phyloP scores from a whole-genome alignment of 331 rosid species.

The Pyrus hybrid region DNA sequence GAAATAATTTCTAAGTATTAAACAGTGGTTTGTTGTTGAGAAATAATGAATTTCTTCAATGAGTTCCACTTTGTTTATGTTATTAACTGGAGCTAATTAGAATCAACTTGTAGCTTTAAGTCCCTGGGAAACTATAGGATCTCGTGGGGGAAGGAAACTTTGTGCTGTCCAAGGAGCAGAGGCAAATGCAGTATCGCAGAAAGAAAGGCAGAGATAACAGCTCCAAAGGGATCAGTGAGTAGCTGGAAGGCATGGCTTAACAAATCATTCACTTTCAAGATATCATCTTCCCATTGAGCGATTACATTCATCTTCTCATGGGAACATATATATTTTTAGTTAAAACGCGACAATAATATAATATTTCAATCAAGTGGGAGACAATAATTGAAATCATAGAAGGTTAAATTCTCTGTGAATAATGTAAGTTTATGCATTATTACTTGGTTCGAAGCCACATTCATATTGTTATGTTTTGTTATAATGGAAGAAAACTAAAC shows the following conservation, averaged over 20 bases:
- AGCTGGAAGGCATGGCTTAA: constrained; percentile 50
- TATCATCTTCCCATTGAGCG: constrained; percentile 10
- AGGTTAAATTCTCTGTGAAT: not conserved
- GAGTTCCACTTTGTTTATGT: too few relatives aligned
- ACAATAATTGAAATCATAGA: not conserved
- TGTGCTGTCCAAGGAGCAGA: constrained; percentile 47
- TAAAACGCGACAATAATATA: not conserved
- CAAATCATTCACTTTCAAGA: constrained; percentile 30
- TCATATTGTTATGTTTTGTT: too few relatives aligned
- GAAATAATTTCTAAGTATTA: too few relatives aligned
- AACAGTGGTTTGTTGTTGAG: too few relatives aligned
- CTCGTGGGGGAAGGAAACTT: constrained; percentile 43
- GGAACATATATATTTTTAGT: not conserved
- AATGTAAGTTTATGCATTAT: not conserved
- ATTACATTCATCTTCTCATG: not conserved
- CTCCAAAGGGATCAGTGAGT: constrained; percentile 26
- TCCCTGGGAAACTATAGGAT: constrained; percentile 55
- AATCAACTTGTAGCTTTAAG: constrained; percentile 36
- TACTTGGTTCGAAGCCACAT: not conserved
- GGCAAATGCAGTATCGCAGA: constrained; percentile 7
- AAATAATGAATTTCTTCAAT: too few relatives aligned
- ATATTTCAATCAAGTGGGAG: not conserved
- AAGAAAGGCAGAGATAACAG: constrained; percentile 10
- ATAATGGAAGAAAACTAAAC: too few relatives aligned
- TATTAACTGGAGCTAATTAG: not conserved